Percentiles rank a stretch among this genome's conserved stretches.
phyloP scores from a whole-genome alignment of 2,329 filamentous ascomycete species.

The Ascochyta pisi region DNA sequence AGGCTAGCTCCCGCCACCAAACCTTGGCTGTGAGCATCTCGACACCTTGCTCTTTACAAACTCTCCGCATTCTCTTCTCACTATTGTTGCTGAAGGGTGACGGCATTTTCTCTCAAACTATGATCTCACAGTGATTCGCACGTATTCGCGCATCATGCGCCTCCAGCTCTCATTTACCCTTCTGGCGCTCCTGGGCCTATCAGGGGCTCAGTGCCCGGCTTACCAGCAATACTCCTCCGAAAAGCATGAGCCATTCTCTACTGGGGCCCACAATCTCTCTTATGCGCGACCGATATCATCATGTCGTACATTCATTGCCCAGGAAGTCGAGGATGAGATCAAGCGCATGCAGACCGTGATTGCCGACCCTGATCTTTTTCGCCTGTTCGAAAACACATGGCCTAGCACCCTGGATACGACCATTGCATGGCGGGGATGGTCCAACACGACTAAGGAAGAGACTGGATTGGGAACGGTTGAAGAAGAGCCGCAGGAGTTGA shows the following conservation, averaged over 20 bases:
- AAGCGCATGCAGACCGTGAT: constrained; percentile 47
- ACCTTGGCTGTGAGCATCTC: neutral
- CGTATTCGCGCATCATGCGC: constrained; percentile 13
- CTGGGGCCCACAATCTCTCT: constrained; percentile 52
- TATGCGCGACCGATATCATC: constrained; percentile 52
- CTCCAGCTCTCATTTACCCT: constrained; percentile 8
- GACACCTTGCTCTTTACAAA: constrained; percentile 1
- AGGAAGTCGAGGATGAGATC: constrained; percentile 51
- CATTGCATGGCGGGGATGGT: constrained; percentile 69
- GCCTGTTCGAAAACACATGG: constrained; percentile 74
- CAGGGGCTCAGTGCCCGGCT: constrained; percentile 50
- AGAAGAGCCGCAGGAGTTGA: constrained; percentile 63
- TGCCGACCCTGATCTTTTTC: constrained; percentile 65
- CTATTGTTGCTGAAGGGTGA: neutral
- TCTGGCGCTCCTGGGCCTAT: constrained; percentile 22
- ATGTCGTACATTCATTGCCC: constrained; percentile 55
- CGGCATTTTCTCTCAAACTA: neutral
- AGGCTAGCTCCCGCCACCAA: neutral
- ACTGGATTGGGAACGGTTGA: neutral
- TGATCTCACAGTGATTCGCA: constrained; percentile 6
- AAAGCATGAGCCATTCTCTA: constrained; percentile 52
- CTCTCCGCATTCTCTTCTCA: neutral
- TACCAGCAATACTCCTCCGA: constrained; percentile 51
- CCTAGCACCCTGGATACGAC: constrained; percentile 81
- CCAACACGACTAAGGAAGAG: constrained; percentile 52